Percentiles rank a stretch among this genome's conserved stretches.
Evolutionary conservation across 495 filamentous ascomycete genomes (phyloP).

Genomic region (Mycothermus thermophilus): DNA sequence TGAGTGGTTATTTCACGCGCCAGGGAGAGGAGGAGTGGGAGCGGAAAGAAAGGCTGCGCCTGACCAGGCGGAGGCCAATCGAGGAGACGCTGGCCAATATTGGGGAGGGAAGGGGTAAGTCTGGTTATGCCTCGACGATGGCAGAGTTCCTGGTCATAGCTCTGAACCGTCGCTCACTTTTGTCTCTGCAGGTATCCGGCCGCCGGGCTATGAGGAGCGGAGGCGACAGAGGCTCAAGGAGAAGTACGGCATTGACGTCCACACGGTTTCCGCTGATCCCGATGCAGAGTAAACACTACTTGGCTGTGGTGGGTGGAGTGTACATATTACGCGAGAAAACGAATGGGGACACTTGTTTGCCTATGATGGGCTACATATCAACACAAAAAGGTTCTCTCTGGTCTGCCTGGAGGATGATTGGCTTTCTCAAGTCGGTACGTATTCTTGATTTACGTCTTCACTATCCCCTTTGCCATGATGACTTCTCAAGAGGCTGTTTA

Average conservation of each 20-base stretch:
- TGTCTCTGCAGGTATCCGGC: constrained; percentile 52
- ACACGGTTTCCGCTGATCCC: constrained; percentile 32
- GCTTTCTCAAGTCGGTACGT: too few species aligned
- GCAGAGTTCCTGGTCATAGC: background rate
- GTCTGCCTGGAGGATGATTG: too few species aligned
- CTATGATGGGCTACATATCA: too few species aligned
- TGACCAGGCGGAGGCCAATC: constrained; percentile 58
- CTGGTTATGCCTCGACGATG: background rate
- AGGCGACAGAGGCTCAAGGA: constrained; percentile 72
- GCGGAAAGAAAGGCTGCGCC: constrained; percentile 60
- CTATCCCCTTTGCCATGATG: background rate
- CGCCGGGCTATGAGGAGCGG: constrained; percentile 75
- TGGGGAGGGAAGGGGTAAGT: constrained; percentile 80
- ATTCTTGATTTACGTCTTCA: too few species aligned
- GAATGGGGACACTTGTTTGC: too few species aligned
- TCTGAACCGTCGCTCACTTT: constrained; percentile 24
- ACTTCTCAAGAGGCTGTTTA: constrained; percentile 32
- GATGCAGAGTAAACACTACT: constrained; percentile 15
- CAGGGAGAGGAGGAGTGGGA: constrained; percentile 62
- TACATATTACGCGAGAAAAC: constrained; percentile 13
- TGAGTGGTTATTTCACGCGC: constrained; percentile 41
- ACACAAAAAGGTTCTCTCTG: too few species aligned
- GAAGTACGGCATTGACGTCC: constrained; percentile 79
- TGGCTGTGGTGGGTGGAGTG: constrained; percentile 10
- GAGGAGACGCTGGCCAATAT: constrained; percentile 71